phyloP scores from a whole-genome alignment of 768 basidiomycete genomes.

The Thelephora aurantiotincta region DNA sequence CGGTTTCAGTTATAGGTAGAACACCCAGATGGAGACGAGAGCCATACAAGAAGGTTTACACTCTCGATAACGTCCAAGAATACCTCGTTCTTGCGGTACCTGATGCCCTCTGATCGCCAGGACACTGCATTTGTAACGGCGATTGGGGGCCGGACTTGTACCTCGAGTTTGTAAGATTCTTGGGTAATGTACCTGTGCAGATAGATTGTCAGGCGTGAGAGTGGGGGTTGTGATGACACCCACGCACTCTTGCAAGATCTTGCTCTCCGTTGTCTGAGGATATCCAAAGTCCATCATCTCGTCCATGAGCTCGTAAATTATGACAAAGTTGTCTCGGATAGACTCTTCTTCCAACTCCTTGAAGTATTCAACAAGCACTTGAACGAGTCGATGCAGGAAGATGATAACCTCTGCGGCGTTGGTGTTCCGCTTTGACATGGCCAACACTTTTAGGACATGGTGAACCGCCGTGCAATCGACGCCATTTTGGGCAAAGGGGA shows the following conservation, averaged over 20 bases:
- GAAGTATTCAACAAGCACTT: constrained; percentile 96
- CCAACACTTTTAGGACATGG: constrained; percentile 50
- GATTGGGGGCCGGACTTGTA: constrained; percentile 85
- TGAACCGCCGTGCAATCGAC: not conserved
- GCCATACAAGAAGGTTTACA: constrained; percentile 81
- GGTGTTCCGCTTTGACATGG: constrained; percentile 87
- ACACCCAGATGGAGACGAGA: constrained; percentile 1
- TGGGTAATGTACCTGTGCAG: constrained; percentile 82
- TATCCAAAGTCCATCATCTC: constrained; percentile 99
- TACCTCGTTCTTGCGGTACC: constrained; percentile 97
- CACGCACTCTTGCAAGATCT: constrained; percentile 89
- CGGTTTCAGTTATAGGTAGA: not conserved
- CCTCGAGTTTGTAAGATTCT: constrained; percentile 93
- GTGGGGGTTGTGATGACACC: not conserved
- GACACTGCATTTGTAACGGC: constrained; percentile 98
- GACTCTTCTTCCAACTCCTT: constrained; percentile 99
- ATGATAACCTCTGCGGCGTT: constrained; percentile 95
- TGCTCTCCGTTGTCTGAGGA: constrained; percentile 98
- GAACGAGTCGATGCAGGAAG: constrained; percentile 85
- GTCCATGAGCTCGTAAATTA: constrained; percentile 96
- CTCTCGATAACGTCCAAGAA: constrained; percentile 98
- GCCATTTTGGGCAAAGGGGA: not conserved
- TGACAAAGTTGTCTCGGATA: constrained; percentile 97
- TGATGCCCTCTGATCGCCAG: constrained; percentile 94
- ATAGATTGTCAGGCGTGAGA: not conserved